These are phyloP conservation scores for Kitagawia praeruptora DNA, from an alignment of 129 eudicot genomes.

Conservation along the genomic window DNA sequence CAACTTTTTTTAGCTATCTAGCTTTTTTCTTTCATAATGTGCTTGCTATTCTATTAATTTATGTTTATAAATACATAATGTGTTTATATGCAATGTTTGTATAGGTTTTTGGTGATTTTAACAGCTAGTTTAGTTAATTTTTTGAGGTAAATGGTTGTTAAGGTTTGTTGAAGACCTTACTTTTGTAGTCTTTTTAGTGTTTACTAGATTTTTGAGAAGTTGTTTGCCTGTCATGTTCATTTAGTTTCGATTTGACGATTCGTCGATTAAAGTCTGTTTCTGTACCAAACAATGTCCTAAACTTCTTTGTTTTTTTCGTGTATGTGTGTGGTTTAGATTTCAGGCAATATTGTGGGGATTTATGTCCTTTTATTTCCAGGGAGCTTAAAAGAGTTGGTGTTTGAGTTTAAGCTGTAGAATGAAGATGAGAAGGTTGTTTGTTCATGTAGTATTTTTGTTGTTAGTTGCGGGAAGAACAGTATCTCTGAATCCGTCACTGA, in stretches of 20 bases:
- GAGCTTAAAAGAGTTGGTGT: neutral
- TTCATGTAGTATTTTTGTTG: neutral
- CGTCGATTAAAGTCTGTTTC: neutral
- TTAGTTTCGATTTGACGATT: neutral
- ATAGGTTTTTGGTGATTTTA: neutral
- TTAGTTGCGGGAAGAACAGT: neutral
- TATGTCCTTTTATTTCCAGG: neutral
- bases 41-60: neutral
- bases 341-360: neutral
- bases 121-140: neutral
- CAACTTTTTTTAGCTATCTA: neutral
- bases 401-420: neutral
- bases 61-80: neutral
- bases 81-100: neutral
- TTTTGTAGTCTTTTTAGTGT: neutral
- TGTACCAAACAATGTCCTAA: neutral
- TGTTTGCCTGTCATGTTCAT: slow-evolving; percentile 4
- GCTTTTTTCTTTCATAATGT: neutral
- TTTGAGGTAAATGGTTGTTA: neutral
- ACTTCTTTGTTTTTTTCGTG: neutral
- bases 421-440: slow-evolving; percentile 10
- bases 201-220: neutral
- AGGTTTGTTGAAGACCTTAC: neutral
- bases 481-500: slow-evolving; percentile 8
- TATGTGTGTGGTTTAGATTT: neutral